These are phyloP conservation scores for Manihot esculenta DNA, from an alignment of 441 rosid genomes.

Conservation along the genomic window DNA sequence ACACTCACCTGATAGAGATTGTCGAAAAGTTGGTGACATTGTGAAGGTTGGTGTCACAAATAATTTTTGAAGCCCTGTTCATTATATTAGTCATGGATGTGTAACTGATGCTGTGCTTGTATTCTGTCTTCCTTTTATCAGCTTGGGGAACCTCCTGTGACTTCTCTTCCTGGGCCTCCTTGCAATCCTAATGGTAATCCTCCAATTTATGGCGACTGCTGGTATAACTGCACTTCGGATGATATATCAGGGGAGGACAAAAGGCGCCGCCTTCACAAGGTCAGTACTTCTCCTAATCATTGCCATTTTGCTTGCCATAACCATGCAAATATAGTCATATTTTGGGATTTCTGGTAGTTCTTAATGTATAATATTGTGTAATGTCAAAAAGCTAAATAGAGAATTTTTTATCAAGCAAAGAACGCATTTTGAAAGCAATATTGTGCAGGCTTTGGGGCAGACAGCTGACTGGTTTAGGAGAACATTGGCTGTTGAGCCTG, in stretches of 20 bases:
- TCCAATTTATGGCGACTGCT: conserved; percentile 89
- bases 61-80: conserved; percentile 13
- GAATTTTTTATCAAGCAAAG: neutral
- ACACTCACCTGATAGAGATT: conserved; percentile 89
- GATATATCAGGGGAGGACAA: conserved; percentile 93
- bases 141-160: conserved; percentile 92
- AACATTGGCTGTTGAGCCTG: conserved; percentile 97
- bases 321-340: neutral
- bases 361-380: neutral
- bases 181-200: conserved; percentile 81
- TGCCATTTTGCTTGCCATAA: conserved; percentile 4
- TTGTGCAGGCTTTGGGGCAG: conserved; percentile 86
- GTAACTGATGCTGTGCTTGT: conserved; percentile 20
- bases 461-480: conserved; percentile 94
- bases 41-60: conserved; percentile 67
- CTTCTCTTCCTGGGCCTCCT: conserved; percentile 50
- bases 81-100: neutral
- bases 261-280: conserved; percentile 87
- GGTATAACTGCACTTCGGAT: conserved; percentile 95
- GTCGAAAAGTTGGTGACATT: conserved; percentile 73
- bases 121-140: conserved; percentile 31
- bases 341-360: neutral
- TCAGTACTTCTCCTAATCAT: conserved; percentile 17
- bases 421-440: conserved; percentile 21
- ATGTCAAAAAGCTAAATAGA: no score